Base-by-base conservation (phyloP, 805 yeast species). In the Trichomonascus vanleenenianus region DNA sequence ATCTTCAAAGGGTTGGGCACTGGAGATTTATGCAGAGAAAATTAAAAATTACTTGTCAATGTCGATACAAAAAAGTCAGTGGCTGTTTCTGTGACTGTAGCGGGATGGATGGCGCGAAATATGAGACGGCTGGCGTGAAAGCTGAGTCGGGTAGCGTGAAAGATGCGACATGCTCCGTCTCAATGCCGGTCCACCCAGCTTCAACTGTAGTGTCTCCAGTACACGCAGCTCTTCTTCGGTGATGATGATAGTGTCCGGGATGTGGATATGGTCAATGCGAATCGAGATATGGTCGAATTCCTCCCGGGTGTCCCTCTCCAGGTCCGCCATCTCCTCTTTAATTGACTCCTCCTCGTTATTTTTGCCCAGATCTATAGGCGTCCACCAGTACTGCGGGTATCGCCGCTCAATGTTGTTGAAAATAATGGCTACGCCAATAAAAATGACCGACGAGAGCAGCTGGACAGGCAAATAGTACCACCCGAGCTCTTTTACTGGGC, bases 391-490 rank as follows among this genome's bases (percentile, higher is more conserved):
- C 2, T 57, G 58, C 1, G 86, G 86, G 54, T 79, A 81, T 37
- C 58, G 57, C 41, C 82, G 58, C 2, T 73, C 46, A 1, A 81
- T 55, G 52, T 80, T 81, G 40, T 81, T 77, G 2, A 75, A 67
- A 6, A 81, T 59, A 36, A 73, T 64, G 0, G 82, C 81, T 1
- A 75, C 74, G 1, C 64, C 58, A 7, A 76, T 54, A 48, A 78
- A 73, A 37, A 80, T 58, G 2, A 73, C 58, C 2, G 74, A 65
- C 2, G 76, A 68, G 0, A 79, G 64, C 2, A 81, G 44, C 44
- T 79, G 81, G 0, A 65, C 70, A 0, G 83, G 81, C 25, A 81
- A 54, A 52, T 73, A 79, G 76, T 81, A 76, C 87, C 86, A 81
- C 41, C 85, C 74, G 72, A 80, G 66, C 2, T 42, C 51, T 10